Base-by-base conservation (phyloP, 2,329 filamentous ascomycete species). In the Cercospora janseana region DNA sequence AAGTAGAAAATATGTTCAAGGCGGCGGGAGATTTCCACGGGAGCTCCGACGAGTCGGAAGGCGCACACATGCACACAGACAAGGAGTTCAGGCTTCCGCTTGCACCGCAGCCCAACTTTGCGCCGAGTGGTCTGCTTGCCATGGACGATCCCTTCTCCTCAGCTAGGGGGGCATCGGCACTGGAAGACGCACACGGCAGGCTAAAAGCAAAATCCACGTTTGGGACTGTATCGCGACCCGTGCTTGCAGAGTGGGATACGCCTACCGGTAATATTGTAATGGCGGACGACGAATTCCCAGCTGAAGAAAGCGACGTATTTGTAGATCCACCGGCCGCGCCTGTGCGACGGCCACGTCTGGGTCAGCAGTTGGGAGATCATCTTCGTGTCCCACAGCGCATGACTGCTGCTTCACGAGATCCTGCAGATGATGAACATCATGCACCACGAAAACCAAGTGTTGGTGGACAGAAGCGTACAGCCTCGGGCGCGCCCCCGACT, bases 1-100 rank as follows among this genome's bases (percentile, higher is more conserved):
- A 87, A 49, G 83, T 93, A 7, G 80, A 84, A 20, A 95, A 94
- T 63, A 87, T 96, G 55, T 98, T 95, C 73, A 89, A 84, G 66
- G 73, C 86, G 60, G 88, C 79, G 12, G 72, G 79, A 16, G 83
- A 87, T 56, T 78, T 87, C 69, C 70, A 52, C 15, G 52, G 79
- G 46, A 71, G 74, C 20, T 69, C 56, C 8, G 45, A 56, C 43
- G 41, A 40, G 3, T 49, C 46, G 21, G 49, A 49, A 6, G 45
- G 54, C 15, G 47, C 60, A 26, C 62, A 65, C 16, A 66, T 59
- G 18, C 65, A 66, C 35, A 62, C 62, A 32, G 44, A 46, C n/a
- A 52, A 53, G 49, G 58, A 35, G 32, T 50, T 64, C 42, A 41
- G 32, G 23, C 58, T 57, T 13, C 60, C 61, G 15, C 52, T 62